Evolutionary conservation across 371 early-diverging fungal species (phyloP).

Genomic region (Lichtheimia corymbifera): DNA sequence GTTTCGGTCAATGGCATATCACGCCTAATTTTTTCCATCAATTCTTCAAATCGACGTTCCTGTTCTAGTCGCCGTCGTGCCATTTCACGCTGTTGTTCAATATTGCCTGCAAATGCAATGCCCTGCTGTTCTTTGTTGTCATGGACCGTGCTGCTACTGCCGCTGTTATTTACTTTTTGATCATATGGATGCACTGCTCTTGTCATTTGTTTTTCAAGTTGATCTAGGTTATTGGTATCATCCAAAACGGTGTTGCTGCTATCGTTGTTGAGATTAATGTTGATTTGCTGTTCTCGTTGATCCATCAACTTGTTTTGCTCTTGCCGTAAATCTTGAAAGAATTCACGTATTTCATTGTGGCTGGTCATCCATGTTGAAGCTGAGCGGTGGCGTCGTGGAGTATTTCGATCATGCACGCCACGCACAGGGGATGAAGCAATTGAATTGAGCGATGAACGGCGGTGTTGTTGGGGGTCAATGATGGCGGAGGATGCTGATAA

Average conservation of each 20-base stretch:
- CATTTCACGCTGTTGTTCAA: constrained; percentile 38
- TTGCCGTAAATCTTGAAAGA: constrained; percentile 15
- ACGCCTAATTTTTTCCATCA: constrained; percentile 19
- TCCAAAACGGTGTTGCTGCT: background rate
- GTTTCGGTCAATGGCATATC: constrained; percentile 5
- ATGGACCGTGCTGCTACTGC: background rate
- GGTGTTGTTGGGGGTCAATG: constrained; percentile 3
- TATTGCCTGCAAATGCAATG: constrained; percentile 49
- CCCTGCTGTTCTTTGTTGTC: constrained; percentile 16
- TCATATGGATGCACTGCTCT: constrained; percentile 11
- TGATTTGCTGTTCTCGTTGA: background rate
- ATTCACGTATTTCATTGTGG: constrained; percentile 5
- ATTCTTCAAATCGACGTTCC: constrained; percentile 35
- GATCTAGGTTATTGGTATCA: background rate
- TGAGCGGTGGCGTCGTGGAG: constrained; percentile 6
- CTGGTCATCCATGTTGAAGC: constrained; percentile 5
- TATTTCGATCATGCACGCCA: constrained; percentile 5
- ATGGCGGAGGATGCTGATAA: background rate
- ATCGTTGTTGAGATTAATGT: background rate
- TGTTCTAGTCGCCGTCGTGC: constrained; percentile 39
- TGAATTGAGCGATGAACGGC: constrained; percentile 25
- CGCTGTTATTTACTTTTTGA: constrained; percentile 11
- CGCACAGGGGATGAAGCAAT: constrained; percentile 21
- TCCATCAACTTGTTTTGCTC: constrained; percentile 12
- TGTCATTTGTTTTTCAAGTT: constrained; percentile 3